phyloP scores from a whole-genome alignment of 768 basidiomycete species.

The Leucosporidium scottii region DNA sequence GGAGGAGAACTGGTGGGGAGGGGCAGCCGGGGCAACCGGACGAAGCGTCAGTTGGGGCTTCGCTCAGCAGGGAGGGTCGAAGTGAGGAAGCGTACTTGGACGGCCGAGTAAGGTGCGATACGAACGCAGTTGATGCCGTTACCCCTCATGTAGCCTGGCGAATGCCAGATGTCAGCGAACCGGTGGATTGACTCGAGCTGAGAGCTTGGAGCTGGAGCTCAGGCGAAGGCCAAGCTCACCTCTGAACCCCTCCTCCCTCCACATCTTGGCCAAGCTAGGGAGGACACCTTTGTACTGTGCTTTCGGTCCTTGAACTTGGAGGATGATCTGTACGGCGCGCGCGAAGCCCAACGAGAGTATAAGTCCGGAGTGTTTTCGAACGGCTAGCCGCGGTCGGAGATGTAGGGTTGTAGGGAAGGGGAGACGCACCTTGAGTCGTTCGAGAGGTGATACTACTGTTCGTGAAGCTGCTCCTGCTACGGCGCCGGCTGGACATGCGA shows the following conservation, averaged over 20 bases:
- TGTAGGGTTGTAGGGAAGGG: not conserved
- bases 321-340: conserved; percentile 4
- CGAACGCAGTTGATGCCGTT: conserved; percentile 74
- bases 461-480: conserved; percentile 57
- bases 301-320: conserved; percentile 55
- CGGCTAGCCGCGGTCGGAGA: not conserved
- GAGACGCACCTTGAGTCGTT: conserved; percentile 56
- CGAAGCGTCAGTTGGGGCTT: not conserved
- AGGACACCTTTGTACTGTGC: conserved; percentile 69
- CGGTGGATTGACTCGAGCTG: not conserved
- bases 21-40: not conserved
- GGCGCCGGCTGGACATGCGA: conserved; percentile 36
- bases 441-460: conserved; percentile 85
- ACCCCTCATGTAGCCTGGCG: conserved; percentile 77
- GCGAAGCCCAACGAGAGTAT: not conserved
- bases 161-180: not conserved
- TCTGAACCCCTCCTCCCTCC: conserved; percentile 82
- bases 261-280: conserved; percentile 77
- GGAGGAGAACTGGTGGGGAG: conserved; percentile 15
- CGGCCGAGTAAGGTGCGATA: conserved; percentile 73
- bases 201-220: no score
- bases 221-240: conserved; percentile 5
- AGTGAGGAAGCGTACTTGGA: conserved; percentile 41
- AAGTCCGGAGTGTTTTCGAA: not conserved
- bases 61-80: conserved; percentile 10